Evolutionary conservation across 306 rosid species (phyloP), one percentile per base, ranked within the genome.

Genomic region (Parietaria judaica): DNA sequence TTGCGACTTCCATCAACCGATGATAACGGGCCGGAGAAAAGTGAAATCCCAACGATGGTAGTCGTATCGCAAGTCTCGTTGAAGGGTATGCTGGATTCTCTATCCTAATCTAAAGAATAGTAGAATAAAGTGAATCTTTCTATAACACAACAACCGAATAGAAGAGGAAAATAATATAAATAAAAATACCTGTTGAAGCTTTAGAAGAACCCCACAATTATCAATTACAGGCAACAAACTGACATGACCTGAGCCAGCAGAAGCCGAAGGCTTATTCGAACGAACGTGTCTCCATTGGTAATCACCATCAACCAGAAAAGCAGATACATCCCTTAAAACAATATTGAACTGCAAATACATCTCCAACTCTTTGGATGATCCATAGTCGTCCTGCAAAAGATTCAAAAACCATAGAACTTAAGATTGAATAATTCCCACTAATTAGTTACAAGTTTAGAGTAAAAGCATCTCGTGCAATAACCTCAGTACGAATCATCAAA

Each of bases 21-120:
- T 92, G 96, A 84, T 86, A 92, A 61, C 99, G 86, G 61, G 99
- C 95, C 15, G 99, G 99, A 14, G 99, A 92, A 69, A 92, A 92
- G 77, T 92, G 96, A 72, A 92, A 92, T 66, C 79, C 86, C 73
- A 92, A 61, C 3, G 96, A 82, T 49, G 99, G 96, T 57, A 92
- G 74, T 80, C 84, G 81, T 63, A 86, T 86, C 54, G 99, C 92
- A 60, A 92, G 78, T 62, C 95, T 81, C 31, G 84, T 82, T 64
- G 96, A 79, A 66, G 96, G 94, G 64, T 88, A 76, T 67, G 80
- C 76, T 41, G 95, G 94, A 65, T 71, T 79, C 72, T 84, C 84
- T 66, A 80, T 41, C 64, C 84, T 80, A 79, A 88, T 88, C 99
- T 92, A 75, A 31, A 66, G 69, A 72, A 63, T 70, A 67, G 45